Base-by-base conservation (phyloP, 768 basidiomycete species). In the Myochromella boudieri region DNA sequence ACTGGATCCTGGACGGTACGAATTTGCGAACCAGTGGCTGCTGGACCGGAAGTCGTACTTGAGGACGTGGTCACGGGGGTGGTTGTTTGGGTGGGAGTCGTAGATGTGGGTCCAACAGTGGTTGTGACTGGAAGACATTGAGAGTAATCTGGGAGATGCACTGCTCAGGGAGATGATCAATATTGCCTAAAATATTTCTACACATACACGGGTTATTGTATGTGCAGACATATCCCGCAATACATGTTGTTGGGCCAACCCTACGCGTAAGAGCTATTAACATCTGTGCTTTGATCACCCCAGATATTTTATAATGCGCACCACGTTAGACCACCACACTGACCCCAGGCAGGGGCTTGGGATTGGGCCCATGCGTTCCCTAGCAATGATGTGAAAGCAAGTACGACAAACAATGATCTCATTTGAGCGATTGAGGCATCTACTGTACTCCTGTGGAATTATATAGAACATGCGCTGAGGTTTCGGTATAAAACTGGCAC, bases 1-100 rank as follows among this genome's bases (percentile, higher is more conserved):
- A 78, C 77, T 3, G 80, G 79, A 37, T 69, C 71, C 52, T 74
- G 68, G 26, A 73, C 79, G 1, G 74, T 62, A 40, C 80, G 74
- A 42, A 82, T 80, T 52, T 80, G 78, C 22, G 75, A 74, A 4
- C 68, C 71, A 27, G 70, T 70, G 1, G 70, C 60, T 1, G 64
- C 53, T 25, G 75, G 60, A 28, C 70, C 68, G 7, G 65, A 59
- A 2, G 63, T 54, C 10, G 65, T 60, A 1, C 67, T 60, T 4
- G 68, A 54, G 21, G 66, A 44, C 12, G 64, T 55, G 18, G 63
- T 62, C 6, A 59, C 53, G 0, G 63, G 51, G 11, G 67, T 57
- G 5, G 63, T 42, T 7, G 56, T 37, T 15, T 43, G 18, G 58
- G 60, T 58, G 9, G 55, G 40, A 18, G 64, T 63, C 26, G 64